Conservation (phyloP, 1,284 basidiomycete genomes). For the Termitomyces sp. region DNA sequence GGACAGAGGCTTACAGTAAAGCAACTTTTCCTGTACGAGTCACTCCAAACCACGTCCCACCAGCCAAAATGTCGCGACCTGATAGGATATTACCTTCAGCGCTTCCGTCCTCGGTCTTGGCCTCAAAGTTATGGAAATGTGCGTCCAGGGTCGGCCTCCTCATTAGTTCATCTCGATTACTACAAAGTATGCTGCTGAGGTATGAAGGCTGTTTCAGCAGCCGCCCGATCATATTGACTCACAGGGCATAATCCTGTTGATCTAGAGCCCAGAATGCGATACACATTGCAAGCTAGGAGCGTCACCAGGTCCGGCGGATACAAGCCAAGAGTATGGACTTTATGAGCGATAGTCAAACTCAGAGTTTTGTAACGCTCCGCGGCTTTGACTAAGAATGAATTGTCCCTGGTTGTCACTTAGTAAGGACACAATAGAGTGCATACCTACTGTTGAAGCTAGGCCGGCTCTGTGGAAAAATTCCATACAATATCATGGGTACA, state of each 20-base stretch:
- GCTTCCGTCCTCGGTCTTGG: conserved; percentile 21
- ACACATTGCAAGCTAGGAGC: conserved; percentile 48
- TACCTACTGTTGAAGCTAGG: background rate
- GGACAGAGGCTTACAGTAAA: conserved; percentile 51
- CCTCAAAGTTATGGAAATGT: conserved; percentile 54
- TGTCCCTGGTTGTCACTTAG: background rate
- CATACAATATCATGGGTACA: no score
- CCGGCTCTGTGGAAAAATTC: background rate
- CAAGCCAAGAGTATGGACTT: conserved; percentile 1
- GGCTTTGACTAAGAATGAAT: background rate
- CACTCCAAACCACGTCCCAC: conserved; percentile 78
- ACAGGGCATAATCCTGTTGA: conserved; percentile 74
- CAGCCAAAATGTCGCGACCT: conserved; percentile 64
- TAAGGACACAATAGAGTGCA: background rate
- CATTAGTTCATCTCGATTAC: conserved; percentile 73
- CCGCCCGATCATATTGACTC: conserved; percentile 28
- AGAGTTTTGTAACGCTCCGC: conserved; percentile 1
- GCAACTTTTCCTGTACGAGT: conserved; percentile 59
- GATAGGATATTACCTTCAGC: conserved; percentile 48
- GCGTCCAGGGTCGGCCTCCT: conserved; percentile 61
- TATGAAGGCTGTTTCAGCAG: conserved; percentile 8
- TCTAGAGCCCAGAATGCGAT: conserved; percentile 71
- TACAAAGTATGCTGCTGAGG: conserved; percentile 56
- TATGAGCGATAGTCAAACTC: background rate
- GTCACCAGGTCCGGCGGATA: background rate